phyloP scores from a whole-genome alignment of 169 alveolate species.

The Plasmodium inui region DNA sequence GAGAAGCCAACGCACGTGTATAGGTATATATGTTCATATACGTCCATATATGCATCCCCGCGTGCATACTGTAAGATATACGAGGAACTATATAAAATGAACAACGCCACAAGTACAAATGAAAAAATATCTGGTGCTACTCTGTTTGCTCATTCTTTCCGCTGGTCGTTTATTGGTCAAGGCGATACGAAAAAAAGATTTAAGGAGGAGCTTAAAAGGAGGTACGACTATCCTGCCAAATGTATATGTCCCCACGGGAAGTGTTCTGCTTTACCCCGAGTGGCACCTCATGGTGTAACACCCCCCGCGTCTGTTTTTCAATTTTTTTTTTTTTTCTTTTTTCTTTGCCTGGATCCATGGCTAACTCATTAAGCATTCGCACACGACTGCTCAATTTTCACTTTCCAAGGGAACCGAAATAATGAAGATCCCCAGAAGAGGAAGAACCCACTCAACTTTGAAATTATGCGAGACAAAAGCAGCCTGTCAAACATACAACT shows the following conservation, averaged over 20 bases:
- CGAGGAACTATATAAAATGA: conserved; percentile 23
- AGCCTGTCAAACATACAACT: conserved; percentile 56
- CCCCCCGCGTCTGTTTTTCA: neutral
- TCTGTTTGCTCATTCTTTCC: conserved; percentile 24
- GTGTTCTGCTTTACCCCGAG: neutral
- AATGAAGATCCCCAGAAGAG: conserved; percentile 5
- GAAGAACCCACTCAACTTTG: conserved; percentile 33
- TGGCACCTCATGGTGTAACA: neutral
- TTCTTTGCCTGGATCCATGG: neutral
- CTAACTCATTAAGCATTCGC: neutral
- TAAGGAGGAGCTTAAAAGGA: conserved; percentile 34
- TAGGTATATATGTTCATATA: conserved; percentile 1
- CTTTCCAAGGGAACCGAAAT: conserved; percentile 7
- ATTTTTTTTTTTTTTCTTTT: neutral
- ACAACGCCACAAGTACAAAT: conserved; percentile 11
- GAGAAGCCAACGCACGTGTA: neutral
- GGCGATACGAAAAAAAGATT: conserved; percentile 21
- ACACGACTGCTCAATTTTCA: neutral
- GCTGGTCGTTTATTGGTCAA: conserved; percentile 16
- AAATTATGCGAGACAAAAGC: conserved; percentile 50
- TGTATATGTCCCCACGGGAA: neutral
- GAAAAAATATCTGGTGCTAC: conserved; percentile 39
- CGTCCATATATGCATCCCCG: neutral
- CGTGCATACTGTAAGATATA: neutral
- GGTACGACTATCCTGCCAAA: conserved; percentile 10